Evolutionary conservation across 2,329 filamentous ascomycete genomes (phyloP).

Genomic region (Diaporthe citri): DNA sequence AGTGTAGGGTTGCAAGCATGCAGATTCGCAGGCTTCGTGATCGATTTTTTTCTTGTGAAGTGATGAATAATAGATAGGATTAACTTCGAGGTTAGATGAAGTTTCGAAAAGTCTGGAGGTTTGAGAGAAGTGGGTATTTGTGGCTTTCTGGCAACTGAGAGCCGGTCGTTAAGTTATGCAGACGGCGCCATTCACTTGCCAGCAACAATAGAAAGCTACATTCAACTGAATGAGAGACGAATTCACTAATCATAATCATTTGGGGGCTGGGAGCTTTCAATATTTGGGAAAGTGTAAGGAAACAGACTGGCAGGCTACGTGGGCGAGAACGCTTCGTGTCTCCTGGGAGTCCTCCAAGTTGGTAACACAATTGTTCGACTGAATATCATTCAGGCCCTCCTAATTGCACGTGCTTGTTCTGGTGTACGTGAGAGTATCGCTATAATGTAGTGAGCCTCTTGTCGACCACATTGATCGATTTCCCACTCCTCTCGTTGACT

Average conservation of each 20-base stretch:
- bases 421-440: neutral
- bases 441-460: slow-evolving; percentile 1
- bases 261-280: neutral
- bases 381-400: no score
- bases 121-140: neutral
- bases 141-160: neutral
- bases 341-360: neutral
- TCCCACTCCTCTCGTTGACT: slow-evolving; percentile 14
- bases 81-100: neutral
- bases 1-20: neutral
- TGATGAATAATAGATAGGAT: neutral
- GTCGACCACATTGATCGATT: slow-evolving; percentile 8
- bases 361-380: neutral
- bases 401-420: no score
- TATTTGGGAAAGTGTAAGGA: neutral
- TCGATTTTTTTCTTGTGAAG: neutral
- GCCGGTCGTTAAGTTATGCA: neutral
- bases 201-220: no score
- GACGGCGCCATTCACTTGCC: neutral
- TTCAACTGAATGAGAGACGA: neutral
- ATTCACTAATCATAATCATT: neutral
- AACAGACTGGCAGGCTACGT: neutral
- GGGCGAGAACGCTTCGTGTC: neutral
- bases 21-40: neutral
- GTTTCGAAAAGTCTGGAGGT: neutral